These are phyloP conservation scores for Hypoxylon subgilvum DNA, from an alignment of 495 filamentous ascomycete genomes.

Conservation along the genomic window DNA sequence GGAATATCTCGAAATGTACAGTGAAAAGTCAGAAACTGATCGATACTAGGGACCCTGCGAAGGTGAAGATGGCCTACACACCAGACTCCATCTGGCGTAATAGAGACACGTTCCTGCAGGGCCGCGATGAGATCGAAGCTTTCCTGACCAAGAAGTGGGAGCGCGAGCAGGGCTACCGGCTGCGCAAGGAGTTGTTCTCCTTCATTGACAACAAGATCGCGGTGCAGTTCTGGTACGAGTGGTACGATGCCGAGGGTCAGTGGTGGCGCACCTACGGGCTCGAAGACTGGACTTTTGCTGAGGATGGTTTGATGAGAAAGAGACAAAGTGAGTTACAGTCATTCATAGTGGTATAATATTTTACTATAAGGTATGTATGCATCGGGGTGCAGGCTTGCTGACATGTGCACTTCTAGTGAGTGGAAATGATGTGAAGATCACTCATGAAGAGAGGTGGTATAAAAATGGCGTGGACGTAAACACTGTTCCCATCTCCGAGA, in stretches of 20 bases:
- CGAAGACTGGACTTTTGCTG: conserved; percentile 90
- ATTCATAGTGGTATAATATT: neutral
- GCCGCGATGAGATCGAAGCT: conserved; percentile 68
- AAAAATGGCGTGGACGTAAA: conserved; percentile 77
- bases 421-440: conserved; percentile 81
- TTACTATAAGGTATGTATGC: neutral
- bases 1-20: no score
- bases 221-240: conserved; percentile 95
- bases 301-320: conserved; percentile 82
- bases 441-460: conserved; percentile 69
- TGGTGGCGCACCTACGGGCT: conserved; percentile 93
- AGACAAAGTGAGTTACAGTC: conserved; percentile 59
- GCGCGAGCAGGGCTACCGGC: conserved; percentile 71
- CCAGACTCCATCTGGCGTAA: conserved; percentile 83
- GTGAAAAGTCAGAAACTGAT: neutral
- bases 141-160: conserved; percentile 83
- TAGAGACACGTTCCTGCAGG: conserved; percentile 71
- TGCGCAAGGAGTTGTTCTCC: conserved; percentile 88
- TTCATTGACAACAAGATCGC: conserved; percentile 75
- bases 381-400: neutral
- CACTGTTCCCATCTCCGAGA: conserved; percentile 69
- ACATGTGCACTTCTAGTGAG: conserved; percentile 59
- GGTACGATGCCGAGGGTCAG: conserved; percentile 71
- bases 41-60: conserved; percentile 60
- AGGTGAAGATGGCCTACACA: conserved; percentile 77